Conservation (phyloP, 2,329 filamentous ascomycete genomes). For the Diaporthe vexans region DNA sequence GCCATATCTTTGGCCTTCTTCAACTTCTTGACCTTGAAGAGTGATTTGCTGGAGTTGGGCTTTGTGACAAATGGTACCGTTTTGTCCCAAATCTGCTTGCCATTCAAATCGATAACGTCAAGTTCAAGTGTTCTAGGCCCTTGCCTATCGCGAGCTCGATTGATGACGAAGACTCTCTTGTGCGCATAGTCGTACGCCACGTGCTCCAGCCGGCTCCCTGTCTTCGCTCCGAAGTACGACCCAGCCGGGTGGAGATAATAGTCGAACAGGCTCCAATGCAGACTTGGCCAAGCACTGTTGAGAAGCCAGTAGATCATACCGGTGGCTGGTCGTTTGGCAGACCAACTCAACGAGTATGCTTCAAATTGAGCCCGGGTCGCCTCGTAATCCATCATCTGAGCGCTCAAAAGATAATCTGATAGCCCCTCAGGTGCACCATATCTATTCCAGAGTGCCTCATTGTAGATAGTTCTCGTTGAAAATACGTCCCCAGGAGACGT, state of each 20-base stretch:
- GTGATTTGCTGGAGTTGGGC: slow-evolving; percentile 60
- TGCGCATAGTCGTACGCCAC: slow-evolving; percentile 67
- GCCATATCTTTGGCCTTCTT: slow-evolving; percentile 56
- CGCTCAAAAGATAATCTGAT: slow-evolving; percentile 71
- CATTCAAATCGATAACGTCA: slow-evolving; percentile 64
- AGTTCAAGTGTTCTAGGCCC: slow-evolving; percentile 60
- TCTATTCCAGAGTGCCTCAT: slow-evolving; percentile 64
- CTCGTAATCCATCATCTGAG: slow-evolving; percentile 75
- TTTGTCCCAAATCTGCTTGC: slow-evolving; percentile 47
- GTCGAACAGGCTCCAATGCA: slow-evolving; percentile 77
- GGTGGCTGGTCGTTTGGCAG: slow-evolving; percentile 65
- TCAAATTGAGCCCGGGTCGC: slow-evolving; percentile 73
- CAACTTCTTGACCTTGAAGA: slow-evolving; percentile 48
- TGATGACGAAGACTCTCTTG: slow-evolving; percentile 65
- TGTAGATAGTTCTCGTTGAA: slow-evolving; percentile 69
- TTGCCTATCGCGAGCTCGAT: slow-evolving; percentile 59
- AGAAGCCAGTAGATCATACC: slow-evolving; percentile 78
- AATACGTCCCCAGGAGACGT: slow-evolving; percentile 72
- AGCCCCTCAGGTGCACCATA: slow-evolving; percentile 66
- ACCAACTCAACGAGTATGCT: slow-evolving; percentile 66
- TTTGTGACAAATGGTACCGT: slow-evolving; percentile 48
- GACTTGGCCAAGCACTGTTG: slow-evolving; percentile 73
- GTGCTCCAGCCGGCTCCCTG: slow-evolving; percentile 64
- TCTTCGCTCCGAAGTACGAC: slow-evolving; percentile 71
- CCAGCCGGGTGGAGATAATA: slow-evolving; percentile 72